Conservation (phyloP, 2,329 filamentous ascomycete species). For the Penicillium sp. region DNA sequence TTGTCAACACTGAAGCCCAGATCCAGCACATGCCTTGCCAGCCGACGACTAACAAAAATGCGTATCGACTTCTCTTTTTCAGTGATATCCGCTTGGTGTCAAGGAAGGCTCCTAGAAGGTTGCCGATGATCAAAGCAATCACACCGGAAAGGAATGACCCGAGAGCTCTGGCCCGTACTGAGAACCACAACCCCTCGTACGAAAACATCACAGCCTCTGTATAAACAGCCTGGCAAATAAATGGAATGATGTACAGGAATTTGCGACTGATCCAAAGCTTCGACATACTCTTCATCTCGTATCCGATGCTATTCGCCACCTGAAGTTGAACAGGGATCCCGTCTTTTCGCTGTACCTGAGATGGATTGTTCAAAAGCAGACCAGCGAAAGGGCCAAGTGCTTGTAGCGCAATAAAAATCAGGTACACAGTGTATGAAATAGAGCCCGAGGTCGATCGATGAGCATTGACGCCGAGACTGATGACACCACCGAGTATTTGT, state of each 20-base stretch:
- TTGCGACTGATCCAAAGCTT: slow-evolving; percentile 59
- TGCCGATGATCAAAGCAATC: slow-evolving; percentile 63
- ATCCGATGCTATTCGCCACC: slow-evolving; percentile 55
- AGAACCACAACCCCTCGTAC: slow-evolving; percentile 66
- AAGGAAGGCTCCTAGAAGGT: slow-evolving; percentile 63
- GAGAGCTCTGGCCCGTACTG: slow-evolving; percentile 64
- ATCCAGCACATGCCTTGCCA: slow-evolving; percentile 69
- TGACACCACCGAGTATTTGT: slow-evolving; percentile 68
- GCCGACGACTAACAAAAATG: slow-evolving; percentile 50
- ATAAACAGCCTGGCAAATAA: slow-evolving; percentile 70
- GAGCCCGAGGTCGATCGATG: slow-evolving; percentile 57
- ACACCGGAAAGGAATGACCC: slow-evolving; percentile 70
- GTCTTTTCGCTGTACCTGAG: slow-evolving; percentile 62
- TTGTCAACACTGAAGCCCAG: slow-evolving; percentile 66
- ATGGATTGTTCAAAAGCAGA: slow-evolving; percentile 59
- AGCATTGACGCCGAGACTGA: slow-evolving; percentile 66
- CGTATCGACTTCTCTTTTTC: slow-evolving; percentile 51
- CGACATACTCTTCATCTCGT: slow-evolving; percentile 59
- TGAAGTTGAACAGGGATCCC: slow-evolving; percentile 59
- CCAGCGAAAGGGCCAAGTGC: slow-evolving; percentile 63
- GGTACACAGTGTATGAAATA: slow-evolving; percentile 66
- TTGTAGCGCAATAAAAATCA: slow-evolving; percentile 69
- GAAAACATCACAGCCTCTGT: slow-evolving; percentile 71
- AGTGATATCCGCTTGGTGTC: slow-evolving; percentile 57
- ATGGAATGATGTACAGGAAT: slow-evolving; percentile 63